A percentile compares a stretch with the other conserved stretches of the same genome.
phyloP scores from a whole-genome alignment of 2,329 filamentous ascomycete genomes.

The Colletotrichum zoysiae region DNA sequence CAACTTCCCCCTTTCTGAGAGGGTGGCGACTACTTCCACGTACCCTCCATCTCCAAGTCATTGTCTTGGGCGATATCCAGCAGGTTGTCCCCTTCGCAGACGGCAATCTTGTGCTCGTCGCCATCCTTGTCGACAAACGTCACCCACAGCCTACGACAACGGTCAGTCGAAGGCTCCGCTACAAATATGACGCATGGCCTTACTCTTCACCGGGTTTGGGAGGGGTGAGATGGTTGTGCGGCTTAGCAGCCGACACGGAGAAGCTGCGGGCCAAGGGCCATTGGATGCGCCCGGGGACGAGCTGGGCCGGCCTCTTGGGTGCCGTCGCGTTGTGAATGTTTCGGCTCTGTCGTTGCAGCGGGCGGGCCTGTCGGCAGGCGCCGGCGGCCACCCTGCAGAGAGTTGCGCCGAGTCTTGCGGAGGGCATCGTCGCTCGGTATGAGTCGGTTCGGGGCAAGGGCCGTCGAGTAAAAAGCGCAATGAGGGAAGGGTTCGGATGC shows the following conservation, averaged over 20 bases:
- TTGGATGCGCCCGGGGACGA: conserved; percentile 14
- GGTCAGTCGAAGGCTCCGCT: conserved; percentile 7
- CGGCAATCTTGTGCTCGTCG: conserved; percentile 79
- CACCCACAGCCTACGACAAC: conserved; percentile 76
- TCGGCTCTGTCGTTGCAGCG: conserved; percentile 42
- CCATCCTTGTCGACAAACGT: conserved; percentile 96
- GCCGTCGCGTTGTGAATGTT: conserved; percentile 10
- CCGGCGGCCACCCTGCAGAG: conserved; percentile 50
- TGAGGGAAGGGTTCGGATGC: background rate
- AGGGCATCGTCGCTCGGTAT: conserved; percentile 24
- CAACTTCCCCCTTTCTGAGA: no score
- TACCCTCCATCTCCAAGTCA: conserved; percentile 96
- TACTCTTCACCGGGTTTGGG: conserved; percentile 95
- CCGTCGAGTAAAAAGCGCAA: background rate
- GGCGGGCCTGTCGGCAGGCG: conserved; percentile 48
- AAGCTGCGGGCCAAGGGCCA: conserved; percentile 64
- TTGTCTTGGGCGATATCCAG: conserved; percentile 95
- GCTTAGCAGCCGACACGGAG: conserved; percentile 69
- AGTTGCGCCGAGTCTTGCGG: conserved; percentile 42
- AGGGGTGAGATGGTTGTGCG: conserved; percentile 84
- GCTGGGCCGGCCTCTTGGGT: conserved; percentile 8
- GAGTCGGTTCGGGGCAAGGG: conserved; percentile 13
- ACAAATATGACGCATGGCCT: conserved; percentile 49
- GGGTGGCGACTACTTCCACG: conserved; percentile 37
- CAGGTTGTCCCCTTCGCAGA: conserved; percentile 89